Evolutionary conservation across 1,284 basidiomycete species (phyloP).

Genomic region (Pulveroboletus sp.): DNA sequence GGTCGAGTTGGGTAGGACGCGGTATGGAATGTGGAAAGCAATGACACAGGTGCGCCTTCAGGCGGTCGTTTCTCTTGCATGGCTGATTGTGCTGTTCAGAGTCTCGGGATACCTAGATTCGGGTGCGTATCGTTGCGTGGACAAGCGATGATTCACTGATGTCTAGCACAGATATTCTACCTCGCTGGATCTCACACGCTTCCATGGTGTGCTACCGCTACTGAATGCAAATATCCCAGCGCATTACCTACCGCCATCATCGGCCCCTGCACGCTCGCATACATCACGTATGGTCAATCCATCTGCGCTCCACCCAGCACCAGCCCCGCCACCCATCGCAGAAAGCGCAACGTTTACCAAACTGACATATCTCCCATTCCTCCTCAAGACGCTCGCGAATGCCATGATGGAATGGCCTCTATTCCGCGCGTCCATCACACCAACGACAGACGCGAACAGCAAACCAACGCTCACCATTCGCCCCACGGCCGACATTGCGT

Average conservation of each 20-base stretch:
- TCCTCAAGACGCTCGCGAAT: slow-evolving; percentile 82
- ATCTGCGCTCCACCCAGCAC: slow-evolving; percentile 46
- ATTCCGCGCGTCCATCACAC: slow-evolving; percentile 72
- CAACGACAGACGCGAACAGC: slow-evolving; percentile 29
- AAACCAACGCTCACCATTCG: slow-evolving; percentile 72
- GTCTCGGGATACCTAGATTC: slow-evolving; percentile 80
- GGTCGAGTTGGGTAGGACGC: slow-evolving; percentile 75
- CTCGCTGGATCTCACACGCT: slow-evolving; percentile 78
- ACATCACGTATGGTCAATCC: slow-evolving; percentile 50
- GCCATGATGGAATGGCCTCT: slow-evolving; percentile 85
- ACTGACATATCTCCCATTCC: slow-evolving; percentile 82
- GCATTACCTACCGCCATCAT: slow-evolving; percentile 47
- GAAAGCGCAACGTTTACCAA: slow-evolving; percentile 56
- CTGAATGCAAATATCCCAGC: slow-evolving; percentile 74
- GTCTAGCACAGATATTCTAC: slow-evolving; percentile 64
- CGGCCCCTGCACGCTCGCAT: slow-evolving; percentile 37
- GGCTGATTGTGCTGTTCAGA: slow-evolving; percentile 43
- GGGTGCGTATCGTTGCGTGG: slow-evolving; percentile 45
- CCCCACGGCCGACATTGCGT: slow-evolving; percentile 68
- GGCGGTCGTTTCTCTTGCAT: background rate
- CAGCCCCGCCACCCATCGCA: slow-evolving; percentile 43
- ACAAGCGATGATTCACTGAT: slow-evolving; percentile 1
- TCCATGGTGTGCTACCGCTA: slow-evolving; percentile 69
- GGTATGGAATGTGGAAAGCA: slow-evolving; percentile 85
- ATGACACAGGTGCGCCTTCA: slow-evolving; percentile 65